These are phyloP conservation scores for Ceratobasidium sp. DNA, from an alignment of 1,284 basidiomycete genomes.

Conservation along the genomic window DNA sequence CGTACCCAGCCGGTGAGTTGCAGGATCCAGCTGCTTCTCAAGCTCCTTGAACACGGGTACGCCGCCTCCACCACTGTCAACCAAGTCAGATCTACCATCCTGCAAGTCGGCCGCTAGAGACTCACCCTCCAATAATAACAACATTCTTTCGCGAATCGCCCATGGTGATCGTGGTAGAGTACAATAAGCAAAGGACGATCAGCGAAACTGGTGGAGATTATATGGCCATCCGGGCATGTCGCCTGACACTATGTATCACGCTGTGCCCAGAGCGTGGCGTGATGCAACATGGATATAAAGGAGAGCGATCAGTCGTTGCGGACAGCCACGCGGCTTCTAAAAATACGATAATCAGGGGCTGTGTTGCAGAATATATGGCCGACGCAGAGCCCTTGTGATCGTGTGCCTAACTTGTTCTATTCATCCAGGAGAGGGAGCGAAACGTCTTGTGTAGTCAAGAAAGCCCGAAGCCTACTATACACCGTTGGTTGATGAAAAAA, in stretches of 20 bases:
- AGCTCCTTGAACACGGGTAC: not conserved
- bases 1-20: constrained; percentile 30
- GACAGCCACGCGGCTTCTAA: constrained; percentile 8
- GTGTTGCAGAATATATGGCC: no score
- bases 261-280: not conserved
- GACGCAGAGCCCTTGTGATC: no score
- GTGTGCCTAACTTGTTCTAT: no score
- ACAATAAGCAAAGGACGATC: not conserved
- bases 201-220: not conserved
- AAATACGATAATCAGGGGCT: not conserved
- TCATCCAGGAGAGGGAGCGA: not conserved
- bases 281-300: no score
- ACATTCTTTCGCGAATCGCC: constrained; percentile 41
- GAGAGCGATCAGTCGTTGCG: not conserved
- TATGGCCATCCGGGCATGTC: constrained; percentile 11
- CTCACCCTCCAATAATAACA: constrained; percentile 47
- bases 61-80: constrained; percentile 35
- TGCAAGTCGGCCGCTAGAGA: not conserved
- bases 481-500: not conserved
- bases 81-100: not conserved
- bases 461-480: constrained; percentile 4
- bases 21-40: constrained; percentile 16
- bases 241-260: no score
- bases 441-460: not conserved
- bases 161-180: not conserved